Evolutionary conservation across 495 filamentous ascomycete genomes (phyloP).

Genomic region (Talaromyces trachyspermus): DNA sequence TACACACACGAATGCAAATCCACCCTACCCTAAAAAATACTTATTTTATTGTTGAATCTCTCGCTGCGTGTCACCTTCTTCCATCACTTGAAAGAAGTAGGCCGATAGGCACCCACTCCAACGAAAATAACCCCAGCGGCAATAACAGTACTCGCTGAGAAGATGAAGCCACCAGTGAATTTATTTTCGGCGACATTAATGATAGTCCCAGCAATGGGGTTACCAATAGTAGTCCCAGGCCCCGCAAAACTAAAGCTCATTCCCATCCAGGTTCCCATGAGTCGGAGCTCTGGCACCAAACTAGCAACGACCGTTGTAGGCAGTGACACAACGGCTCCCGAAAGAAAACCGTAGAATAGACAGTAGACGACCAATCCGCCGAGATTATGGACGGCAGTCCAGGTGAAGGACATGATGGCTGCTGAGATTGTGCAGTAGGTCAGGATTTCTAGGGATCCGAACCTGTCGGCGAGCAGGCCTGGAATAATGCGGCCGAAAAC

Average conservation of each 20-base stretch:
- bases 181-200: conserved; percentile 12
- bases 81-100: background rate
- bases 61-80: background rate
- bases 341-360: conserved; percentile 34
- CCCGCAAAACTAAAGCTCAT: conserved; percentile 46
- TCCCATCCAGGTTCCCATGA: conserved; percentile 54
- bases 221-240: conserved; percentile 51
- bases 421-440: conserved; percentile 18
- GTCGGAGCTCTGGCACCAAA: conserved; percentile 31
- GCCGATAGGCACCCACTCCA: background rate
- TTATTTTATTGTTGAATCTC: background rate
- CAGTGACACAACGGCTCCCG: conserved; percentile 29
- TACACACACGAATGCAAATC: too few relatives aligned
- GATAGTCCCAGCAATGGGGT: conserved; percentile 53
- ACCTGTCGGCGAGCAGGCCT: conserved; percentile 30
- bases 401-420: conserved; percentile 25
- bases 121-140: background rate
- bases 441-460: conserved; percentile 29
- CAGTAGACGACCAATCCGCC: conserved; percentile 31
- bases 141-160: background rate
- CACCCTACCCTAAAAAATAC: too few relatives aligned
- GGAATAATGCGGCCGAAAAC: conserved; percentile 39
- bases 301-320: conserved; percentile 20
- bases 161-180: background rate
- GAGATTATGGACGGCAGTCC: conserved; percentile 23